These are phyloP conservation scores for Cryomyces antarcticus DNA, from an alignment of 495 filamentous ascomycete species.

Conservation along the genomic window DNA sequence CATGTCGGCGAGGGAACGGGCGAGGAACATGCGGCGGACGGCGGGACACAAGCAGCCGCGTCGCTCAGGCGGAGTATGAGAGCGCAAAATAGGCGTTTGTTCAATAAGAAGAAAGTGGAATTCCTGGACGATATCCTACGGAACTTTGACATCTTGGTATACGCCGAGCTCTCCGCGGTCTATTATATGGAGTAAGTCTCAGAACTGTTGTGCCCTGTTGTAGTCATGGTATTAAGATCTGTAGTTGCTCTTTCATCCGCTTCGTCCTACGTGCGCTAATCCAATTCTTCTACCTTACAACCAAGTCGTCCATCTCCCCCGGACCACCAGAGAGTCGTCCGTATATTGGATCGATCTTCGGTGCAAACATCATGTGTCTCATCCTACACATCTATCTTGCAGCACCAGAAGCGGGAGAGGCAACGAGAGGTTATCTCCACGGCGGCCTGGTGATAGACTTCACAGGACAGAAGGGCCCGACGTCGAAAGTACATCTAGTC, in stretches of 20 bases:
- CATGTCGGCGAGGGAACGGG: conserved; percentile 12
- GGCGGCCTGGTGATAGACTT: conserved; percentile 76
- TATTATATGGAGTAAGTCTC: conserved; percentile 77
- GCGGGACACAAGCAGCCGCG: neutral
- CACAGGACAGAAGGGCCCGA: conserved; percentile 62
- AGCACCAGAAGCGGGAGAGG: conserved; percentile 48
- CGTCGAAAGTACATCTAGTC: conserved; percentile 41
- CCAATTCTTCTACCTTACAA: conserved; percentile 60
- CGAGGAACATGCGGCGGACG: neutral
- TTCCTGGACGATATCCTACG: conserved; percentile 38
- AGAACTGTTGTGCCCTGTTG: neutral
- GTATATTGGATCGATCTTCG: conserved; percentile 48
- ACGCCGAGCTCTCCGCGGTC: conserved; percentile 56
- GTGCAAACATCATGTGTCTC: conserved; percentile 51
- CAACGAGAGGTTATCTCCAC: conserved; percentile 61
- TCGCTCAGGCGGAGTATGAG: conserved; percentile 2
- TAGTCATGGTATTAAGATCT: conserved; percentile 1
- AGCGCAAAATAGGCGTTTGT: conserved; percentile 4
- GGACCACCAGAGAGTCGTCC: conserved; percentile 32
- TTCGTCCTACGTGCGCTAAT: conserved; percentile 48
- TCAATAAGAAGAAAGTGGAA: conserved; percentile 24
- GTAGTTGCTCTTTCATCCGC: conserved; percentile 58
- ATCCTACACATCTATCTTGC: conserved; percentile 43
- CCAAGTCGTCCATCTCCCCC: conserved; percentile 50
- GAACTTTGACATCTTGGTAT: conserved; percentile 62